Base-by-base conservation (phyloP, 768 basidiomycete genomes). In the Pulveroboletus sp. region DNA sequence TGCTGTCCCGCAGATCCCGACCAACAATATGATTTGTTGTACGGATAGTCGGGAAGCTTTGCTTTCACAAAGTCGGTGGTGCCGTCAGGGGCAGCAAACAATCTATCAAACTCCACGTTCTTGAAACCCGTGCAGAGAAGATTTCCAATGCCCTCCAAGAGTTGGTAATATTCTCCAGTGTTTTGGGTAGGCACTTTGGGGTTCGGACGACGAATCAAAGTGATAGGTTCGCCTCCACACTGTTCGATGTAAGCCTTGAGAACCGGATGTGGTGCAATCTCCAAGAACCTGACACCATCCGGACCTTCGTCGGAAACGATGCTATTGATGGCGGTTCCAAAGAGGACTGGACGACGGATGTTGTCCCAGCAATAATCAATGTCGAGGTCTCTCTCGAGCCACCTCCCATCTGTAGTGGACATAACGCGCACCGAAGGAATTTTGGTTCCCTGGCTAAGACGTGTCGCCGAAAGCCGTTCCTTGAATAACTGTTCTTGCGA, bases 291-390 rank as follows among this genome's bases (percentile, higher is more conserved):
- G 7, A 68, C 45, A 4, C 62, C 58, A 2, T 69, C 61, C 7
- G 52, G 50, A 17, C 65, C 60, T 44, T 67, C 58, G 17, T 69
- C 64, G 10, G 63, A 55, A 9, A 60, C 47, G 0, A 70, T 57
- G 43, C 64, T 65, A 51, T 64, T 61, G 48, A 71, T 62, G 6
- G 64, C 64, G 40, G 62, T 62, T 3, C 66, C 60, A n/a, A 70
- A 70, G 21, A 66, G 56, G 10, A 71, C 69, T 0, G 69, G 70
- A 24, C 53, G 52, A 42, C 65, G 70, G 42, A 69, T 65, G 41
- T 68, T 71, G 20, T 70, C 64, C 69, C 69, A 70, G 49, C 63
- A 70, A 33, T 70, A 70, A 47, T 62, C 25, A 20, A 57, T 25
- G 58, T 51, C 55, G 20, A 52, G 34, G 40, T 62, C 60, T 25